phyloP scores from a whole-genome alignment of 495 filamentous ascomycete species.

The Astrocystis sublimbata region DNA sequence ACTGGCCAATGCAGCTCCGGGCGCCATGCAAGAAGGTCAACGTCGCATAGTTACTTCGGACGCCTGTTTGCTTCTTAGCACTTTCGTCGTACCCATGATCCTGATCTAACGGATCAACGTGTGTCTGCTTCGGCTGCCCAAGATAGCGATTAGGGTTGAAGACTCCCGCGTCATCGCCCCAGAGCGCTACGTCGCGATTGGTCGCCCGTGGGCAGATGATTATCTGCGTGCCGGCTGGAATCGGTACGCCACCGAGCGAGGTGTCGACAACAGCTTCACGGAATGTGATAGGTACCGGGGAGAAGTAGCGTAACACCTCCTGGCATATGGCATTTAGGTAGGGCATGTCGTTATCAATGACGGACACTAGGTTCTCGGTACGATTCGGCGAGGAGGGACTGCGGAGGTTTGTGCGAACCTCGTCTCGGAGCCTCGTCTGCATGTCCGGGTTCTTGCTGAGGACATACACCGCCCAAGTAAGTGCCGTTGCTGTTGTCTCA shows the following conservation, averaged over 20 bases:
- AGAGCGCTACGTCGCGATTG: conserved; percentile 46
- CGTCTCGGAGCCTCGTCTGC: conserved; percentile 38
- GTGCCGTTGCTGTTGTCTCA: conserved; percentile 51
- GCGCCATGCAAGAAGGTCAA: conserved; percentile 43
- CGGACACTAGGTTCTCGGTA: not conserved
- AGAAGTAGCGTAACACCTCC: conserved; percentile 39
- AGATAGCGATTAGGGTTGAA: conserved; percentile 49
- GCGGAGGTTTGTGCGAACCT: conserved; percentile 57
- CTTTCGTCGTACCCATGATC: conserved; percentile 3
- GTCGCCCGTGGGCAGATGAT: conserved; percentile 51
- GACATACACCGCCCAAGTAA: conserved; percentile 43
- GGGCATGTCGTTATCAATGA: conserved; percentile 27
- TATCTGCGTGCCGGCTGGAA: conserved; percentile 54
- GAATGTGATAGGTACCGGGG: conserved; percentile 39
- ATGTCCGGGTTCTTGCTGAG: conserved; percentile 40
- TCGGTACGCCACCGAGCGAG: conserved; percentile 47
- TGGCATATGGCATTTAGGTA: conserved; percentile 40
- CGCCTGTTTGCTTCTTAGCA: conserved; percentile 22
- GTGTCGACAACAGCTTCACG: conserved; percentile 56
- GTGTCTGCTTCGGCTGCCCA: conserved; percentile 13
- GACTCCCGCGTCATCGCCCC: conserved; percentile 40
- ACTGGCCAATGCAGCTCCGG: conserved; percentile 52
- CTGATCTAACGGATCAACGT: conserved; percentile 23
- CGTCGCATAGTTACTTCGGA: conserved; percentile 46
- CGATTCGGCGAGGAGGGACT: conserved; percentile 18